phyloP scores from a whole-genome alignment of 176 grass and related monocot species.

The Musa troglodytarum region DNA sequence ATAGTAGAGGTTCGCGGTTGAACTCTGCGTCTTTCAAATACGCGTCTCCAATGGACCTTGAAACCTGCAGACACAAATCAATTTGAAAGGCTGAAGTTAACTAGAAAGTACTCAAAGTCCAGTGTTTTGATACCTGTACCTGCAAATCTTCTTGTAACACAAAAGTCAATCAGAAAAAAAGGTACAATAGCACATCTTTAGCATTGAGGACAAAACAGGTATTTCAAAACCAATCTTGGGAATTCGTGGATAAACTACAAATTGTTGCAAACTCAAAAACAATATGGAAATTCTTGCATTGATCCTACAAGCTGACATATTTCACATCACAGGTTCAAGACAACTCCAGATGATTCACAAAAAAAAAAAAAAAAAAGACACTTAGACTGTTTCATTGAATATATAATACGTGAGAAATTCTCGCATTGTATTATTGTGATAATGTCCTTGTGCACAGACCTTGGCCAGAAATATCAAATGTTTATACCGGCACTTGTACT shows the following conservation, averaged over 20 bases:
- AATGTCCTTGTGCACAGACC: background rate
- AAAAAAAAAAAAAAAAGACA: background rate
- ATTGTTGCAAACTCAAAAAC: no score
- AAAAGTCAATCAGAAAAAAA: background rate
- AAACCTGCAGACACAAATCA: constrained; percentile 5
- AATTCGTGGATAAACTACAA: no score
- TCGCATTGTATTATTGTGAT: background rate
- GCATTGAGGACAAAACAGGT: no score
- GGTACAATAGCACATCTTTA: no score
- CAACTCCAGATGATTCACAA: background rate
- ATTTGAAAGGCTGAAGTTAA: no score
- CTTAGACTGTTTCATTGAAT: background rate
- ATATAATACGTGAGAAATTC: background rate
- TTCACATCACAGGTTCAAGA: no score
- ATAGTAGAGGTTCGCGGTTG: constrained; percentile 9
- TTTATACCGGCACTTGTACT: background rate
- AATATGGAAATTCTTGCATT: no score
- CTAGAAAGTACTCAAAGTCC: background rate
- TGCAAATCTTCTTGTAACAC: background rate
- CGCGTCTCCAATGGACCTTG: background rate
- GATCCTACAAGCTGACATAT: no score
- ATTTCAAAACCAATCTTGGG: no score
- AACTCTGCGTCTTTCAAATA: constrained; percentile 1
- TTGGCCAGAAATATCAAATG: background rate
- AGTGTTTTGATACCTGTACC: background rate